Percentiles rank a stretch among this genome's conserved stretches.
phyloP scores from a whole-genome alignment of 768 basidiomycete genomes.

The Boletus eberwhitei region DNA sequence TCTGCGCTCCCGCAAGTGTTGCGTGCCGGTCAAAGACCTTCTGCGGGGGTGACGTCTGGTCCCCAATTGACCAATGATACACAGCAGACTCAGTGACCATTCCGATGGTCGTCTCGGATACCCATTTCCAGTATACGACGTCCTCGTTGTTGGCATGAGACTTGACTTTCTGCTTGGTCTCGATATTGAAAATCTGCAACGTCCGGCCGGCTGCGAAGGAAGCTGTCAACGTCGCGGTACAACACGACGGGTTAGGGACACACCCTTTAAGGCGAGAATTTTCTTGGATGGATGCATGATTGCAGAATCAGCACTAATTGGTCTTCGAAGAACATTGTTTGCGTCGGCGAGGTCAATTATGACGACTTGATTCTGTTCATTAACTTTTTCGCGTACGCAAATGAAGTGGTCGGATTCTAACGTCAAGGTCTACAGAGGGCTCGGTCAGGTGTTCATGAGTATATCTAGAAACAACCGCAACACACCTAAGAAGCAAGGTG shows the following conservation, averaged over 20 bases:
- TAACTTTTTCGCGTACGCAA: slow-evolving; percentile 93
- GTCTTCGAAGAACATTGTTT: slow-evolving; percentile 93
- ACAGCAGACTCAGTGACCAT: slow-evolving; percentile 94
- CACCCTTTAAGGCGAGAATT: slow-evolving; percentile 93
- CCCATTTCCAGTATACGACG: slow-evolving; percentile 99
- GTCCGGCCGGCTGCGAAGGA: slow-evolving; percentile 73
- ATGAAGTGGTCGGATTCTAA: slow-evolving; percentile 98
- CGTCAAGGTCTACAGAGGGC: slow-evolving; percentile 69
- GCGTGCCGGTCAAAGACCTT: slow-evolving; percentile 97
- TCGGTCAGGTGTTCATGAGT: background rate
- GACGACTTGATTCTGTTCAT: slow-evolving; percentile 96
- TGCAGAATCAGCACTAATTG: slow-evolving; percentile 97
- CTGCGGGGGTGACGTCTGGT: slow-evolving; percentile 74
- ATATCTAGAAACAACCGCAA: background rate
- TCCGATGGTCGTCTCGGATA: slow-evolving; percentile 85
- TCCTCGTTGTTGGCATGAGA: slow-evolving; percentile 93
- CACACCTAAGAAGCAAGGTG: slow-evolving; percentile 21
- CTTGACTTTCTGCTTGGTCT: slow-evolving; percentile 96
- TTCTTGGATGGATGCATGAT: slow-evolving; percentile 98
- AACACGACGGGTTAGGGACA: background rate
- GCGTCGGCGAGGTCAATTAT: slow-evolving; percentile 97
- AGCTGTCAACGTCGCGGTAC: slow-evolving; percentile 4
- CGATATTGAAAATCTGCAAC: slow-evolving; percentile 97
- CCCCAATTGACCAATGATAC: slow-evolving; percentile 82
- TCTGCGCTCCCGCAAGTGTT: slow-evolving; percentile 90